These are phyloP conservation scores for Daldinia decipiens DNA, from an alignment of 495 filamentous ascomycete genomes.

Conservation along the genomic window DNA sequence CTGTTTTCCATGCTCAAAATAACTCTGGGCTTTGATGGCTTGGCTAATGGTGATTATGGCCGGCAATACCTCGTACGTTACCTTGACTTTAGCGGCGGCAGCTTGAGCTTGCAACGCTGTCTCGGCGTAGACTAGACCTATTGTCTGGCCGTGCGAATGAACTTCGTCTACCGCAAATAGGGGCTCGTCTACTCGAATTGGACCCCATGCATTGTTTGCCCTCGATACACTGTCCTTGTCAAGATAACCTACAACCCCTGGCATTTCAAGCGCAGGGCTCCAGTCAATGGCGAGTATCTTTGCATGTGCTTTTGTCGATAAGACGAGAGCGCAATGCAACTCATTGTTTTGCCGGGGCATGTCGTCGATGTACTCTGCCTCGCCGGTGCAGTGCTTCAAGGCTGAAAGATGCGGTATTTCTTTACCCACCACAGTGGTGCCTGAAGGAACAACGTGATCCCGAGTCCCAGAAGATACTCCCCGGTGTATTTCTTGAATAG, in stretches of 20 bases:
- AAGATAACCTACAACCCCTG: slow-evolving; percentile 75
- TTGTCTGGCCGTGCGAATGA: slow-evolving; percentile 80
- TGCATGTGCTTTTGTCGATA: slow-evolving; percentile 83
- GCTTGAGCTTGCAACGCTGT: slow-evolving; percentile 75
- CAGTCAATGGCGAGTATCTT: slow-evolving; percentile 75
- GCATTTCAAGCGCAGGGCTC: slow-evolving; percentile 72
- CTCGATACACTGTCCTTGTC: slow-evolving; percentile 73
- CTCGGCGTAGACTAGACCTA: slow-evolving; percentile 79
- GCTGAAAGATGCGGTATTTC: slow-evolving; percentile 81
- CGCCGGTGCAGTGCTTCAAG: slow-evolving; percentile 82
- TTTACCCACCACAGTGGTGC: slow-evolving; percentile 74
- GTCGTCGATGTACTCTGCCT: slow-evolving; percentile 89
- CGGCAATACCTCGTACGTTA: slow-evolving; percentile 82
- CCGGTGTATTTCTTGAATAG: slow-evolving; percentile 65
- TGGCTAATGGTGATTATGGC: slow-evolving; percentile 83
- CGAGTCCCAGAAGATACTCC: slow-evolving; percentile 65
- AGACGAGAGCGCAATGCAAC: slow-evolving; percentile 77
- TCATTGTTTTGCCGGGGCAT: slow-evolving; percentile 82
- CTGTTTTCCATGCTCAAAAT: slow-evolving; percentile 74
- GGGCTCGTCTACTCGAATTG: slow-evolving; percentile 74
- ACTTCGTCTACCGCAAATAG: slow-evolving; percentile 83
- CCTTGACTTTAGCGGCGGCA: slow-evolving; percentile 74
- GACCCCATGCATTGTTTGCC: slow-evolving; percentile 81
- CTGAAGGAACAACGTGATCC: slow-evolving; percentile 60
- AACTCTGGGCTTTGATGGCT: slow-evolving; percentile 71